A percentile compares a stretch with the other conserved stretches of the same genome.
Evolutionary conservation across 2,329 filamentous ascomycete genomes (phyloP).

Genomic region (Alternaria sp.): DNA sequence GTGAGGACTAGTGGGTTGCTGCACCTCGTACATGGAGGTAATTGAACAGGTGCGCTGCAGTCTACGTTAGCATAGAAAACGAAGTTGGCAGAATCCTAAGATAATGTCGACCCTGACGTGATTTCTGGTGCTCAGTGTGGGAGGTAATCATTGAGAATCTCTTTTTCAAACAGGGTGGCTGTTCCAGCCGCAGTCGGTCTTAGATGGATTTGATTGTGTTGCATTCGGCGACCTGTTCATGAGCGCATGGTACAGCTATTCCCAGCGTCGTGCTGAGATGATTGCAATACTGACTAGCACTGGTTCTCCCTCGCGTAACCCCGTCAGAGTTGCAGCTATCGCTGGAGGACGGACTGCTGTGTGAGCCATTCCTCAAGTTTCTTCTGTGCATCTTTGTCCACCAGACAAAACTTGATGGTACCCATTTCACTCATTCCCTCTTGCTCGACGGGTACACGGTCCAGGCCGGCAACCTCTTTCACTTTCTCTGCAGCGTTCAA

Average conservation of each 20-base stretch:
- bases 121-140: neutral
- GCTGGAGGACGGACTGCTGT: slow-evolving; percentile 6
- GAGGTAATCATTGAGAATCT: neutral
- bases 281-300: neutral
- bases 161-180: neutral
- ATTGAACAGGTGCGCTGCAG: neutral
- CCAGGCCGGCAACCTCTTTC: slow-evolving; percentile 34
- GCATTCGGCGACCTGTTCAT: neutral
- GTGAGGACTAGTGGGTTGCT: neutral
- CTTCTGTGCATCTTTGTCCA: slow-evolving; percentile 32
- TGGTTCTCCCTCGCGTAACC: neutral
- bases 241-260: neutral
- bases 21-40: neutral
- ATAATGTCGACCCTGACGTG: neutral
- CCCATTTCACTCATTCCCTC: slow-evolving; percentile 29
- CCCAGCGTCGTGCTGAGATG: neutral
- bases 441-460: slow-evolving; percentile 32
- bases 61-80: neutral
- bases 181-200: neutral
- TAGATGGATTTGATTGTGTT: neutral
- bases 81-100: neutral
- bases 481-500: slow-evolving; percentile 33
- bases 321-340: neutral
- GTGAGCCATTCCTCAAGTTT: slow-evolving; percentile 28
- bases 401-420: slow-evolving; percentile 33